Conservation (phyloP, 2,329 filamentous ascomycete species). For the Phialophora tarda region DNA sequence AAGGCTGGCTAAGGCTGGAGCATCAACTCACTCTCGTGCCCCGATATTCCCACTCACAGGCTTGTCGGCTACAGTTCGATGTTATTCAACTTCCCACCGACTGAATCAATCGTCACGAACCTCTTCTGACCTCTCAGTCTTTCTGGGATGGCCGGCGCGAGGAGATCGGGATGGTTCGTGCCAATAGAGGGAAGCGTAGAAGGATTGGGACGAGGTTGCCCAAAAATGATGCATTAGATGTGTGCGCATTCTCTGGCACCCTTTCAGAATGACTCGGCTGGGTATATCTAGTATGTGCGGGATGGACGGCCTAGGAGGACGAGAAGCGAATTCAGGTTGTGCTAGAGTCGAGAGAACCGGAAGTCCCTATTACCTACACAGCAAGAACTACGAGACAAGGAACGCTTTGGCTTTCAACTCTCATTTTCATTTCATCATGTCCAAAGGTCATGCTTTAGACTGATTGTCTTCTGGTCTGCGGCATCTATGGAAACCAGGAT, state of each 20-base stretch:
- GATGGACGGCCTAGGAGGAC: no score
- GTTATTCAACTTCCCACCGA: not conserved
- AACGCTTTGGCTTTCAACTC: not conserved
- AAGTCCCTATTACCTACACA: not conserved
- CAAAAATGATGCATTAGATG: no score
- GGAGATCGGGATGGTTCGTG: no score
- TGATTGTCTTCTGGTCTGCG: not conserved
- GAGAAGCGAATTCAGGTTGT: no score
- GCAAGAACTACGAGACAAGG: not conserved
- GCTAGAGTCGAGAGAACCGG: not conserved
- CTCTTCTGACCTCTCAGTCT: not conserved
- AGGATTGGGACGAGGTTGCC: no score
- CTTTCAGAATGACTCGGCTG: no score
- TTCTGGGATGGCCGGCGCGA: not conserved
- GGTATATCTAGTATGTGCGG: not conserved
- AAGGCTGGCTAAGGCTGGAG: no score
- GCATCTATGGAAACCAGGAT: not conserved
- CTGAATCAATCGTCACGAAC: not conserved
- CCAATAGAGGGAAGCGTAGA: no score
- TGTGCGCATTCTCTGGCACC: no score
- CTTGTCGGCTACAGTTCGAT: constrained; percentile 10
- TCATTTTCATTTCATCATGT: not conserved
- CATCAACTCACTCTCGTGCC: not conserved
- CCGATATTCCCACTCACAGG: not conserved
- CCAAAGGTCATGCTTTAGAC: not conserved